Conservation (phyloP, 148 eudicot genomes). For the Camellia sinensis region DNA sequence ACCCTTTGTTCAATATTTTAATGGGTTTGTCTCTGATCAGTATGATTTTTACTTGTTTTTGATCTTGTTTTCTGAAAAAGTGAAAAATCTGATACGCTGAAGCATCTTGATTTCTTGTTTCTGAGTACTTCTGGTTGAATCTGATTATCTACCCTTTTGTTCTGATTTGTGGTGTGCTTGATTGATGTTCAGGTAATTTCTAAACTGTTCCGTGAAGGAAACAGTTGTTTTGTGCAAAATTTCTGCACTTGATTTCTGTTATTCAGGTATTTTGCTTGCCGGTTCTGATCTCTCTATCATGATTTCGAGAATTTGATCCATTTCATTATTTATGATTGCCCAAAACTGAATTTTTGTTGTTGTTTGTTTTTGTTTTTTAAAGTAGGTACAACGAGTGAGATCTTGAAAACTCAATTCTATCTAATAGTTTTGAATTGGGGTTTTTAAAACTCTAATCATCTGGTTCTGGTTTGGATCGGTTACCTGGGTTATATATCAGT, state of each 20-base stretch:
- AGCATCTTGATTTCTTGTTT: neutral
- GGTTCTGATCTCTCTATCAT: constrained; percentile 12
- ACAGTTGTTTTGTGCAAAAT: constrained; percentile 4
- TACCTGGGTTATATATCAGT: neutral
- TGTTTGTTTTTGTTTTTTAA: neutral
- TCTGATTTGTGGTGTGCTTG: constrained; percentile 13
- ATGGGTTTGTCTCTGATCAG: neutral
- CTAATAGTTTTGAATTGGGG: constrained; percentile 11
- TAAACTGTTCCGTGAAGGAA: neutral
- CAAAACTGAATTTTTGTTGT: neutral
- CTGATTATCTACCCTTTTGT: neutral
- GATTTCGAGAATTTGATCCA: constrained; percentile 3
- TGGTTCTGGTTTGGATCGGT: neutral
- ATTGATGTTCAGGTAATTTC: constrained; percentile 1
- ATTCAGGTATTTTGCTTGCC: constrained; percentile 17
- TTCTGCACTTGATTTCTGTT: constrained; percentile 12
- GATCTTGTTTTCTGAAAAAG: neutral
- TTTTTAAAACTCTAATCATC: constrained; percentile 16
- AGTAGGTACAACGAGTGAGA: neutral
- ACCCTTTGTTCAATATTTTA: neutral
- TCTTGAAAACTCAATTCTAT: constrained; percentile 16
- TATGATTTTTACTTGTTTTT: neutral
- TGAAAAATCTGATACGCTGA: neutral
- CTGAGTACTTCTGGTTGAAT: constrained; percentile 1
- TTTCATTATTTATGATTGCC: neutral